A percentile compares a stretch with the other conserved stretches of the same genome.
phyloP scores from a whole-genome alignment of 192 early-diverging fungal genomes.

The Coemansia sp. region DNA sequence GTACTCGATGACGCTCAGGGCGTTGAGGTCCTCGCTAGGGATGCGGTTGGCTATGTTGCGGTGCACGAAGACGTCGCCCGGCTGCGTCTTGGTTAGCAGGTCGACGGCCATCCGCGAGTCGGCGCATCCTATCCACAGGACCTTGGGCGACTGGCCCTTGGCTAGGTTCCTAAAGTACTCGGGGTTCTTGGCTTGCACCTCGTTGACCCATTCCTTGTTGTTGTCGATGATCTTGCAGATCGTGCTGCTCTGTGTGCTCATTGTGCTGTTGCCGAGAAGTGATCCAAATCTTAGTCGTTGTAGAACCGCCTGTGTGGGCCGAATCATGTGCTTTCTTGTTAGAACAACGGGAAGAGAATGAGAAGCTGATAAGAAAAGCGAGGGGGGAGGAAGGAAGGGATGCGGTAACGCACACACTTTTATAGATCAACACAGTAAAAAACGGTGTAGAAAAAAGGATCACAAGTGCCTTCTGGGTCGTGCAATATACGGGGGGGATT shows the following conservation, averaged over 20 bases:
- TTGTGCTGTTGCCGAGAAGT: slow-evolving; percentile 27
- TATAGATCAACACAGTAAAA: background rate
- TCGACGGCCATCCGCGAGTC: slow-evolving; percentile 93
- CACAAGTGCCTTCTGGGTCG: too few relatives aligned
- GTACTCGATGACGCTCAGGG: slow-evolving; percentile 88
- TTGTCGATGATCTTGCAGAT: slow-evolving; percentile 31
- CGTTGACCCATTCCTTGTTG: slow-evolving; percentile 67
- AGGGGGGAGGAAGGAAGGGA: background rate
- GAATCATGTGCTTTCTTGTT: slow-evolving; percentile 21
- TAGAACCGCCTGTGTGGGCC: slow-evolving; percentile 20
- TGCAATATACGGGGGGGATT: too few relatives aligned
- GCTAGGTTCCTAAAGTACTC: slow-evolving; percentile 75
- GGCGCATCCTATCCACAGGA: slow-evolving; percentile 90
- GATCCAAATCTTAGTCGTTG: slow-evolving; percentile 35
- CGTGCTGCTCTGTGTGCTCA: slow-evolving; percentile 21
- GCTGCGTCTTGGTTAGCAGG: slow-evolving; percentile 60
- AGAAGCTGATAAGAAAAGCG: slow-evolving; percentile 1
- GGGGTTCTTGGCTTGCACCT: slow-evolving; percentile 63
- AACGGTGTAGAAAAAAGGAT: too few relatives aligned
- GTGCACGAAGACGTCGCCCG: slow-evolving; percentile 93
- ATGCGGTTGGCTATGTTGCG: slow-evolving; percentile 97
- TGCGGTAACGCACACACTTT: background rate
- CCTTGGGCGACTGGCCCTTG: slow-evolving; percentile 76
- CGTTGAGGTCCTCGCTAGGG: slow-evolving; percentile 77
- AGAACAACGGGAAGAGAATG: background rate